Evolutionary conservation across 2,329 filamentous ascomycete genomes (phyloP).

Genomic region (Verticillium longisporum): DNA sequence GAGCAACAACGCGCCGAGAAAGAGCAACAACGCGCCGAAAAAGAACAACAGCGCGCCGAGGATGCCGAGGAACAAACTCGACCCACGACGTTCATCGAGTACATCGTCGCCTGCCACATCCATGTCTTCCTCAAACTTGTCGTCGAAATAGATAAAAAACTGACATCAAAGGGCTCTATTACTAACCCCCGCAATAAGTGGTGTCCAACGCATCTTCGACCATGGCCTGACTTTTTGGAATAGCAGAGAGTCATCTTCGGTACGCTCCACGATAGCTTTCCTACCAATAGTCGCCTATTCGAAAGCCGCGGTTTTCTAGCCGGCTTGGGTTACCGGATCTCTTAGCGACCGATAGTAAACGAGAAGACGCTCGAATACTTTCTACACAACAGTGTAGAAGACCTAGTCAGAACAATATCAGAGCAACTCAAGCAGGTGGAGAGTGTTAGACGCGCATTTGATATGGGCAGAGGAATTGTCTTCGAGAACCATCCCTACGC

Average conservation of each 20-base stretch:
- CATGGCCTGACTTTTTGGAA: constrained; percentile 21
- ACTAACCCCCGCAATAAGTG: constrained; percentile 21
- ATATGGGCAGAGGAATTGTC: constrained; percentile 20
- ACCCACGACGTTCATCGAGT: constrained; percentile 21
- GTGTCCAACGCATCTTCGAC: constrained; percentile 19
- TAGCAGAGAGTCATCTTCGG: constrained; percentile 15
- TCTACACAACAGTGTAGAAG: constrained; percentile 19
- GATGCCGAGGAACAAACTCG: constrained; percentile 14
- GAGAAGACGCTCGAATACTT: constrained; percentile 23
- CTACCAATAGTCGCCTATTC: constrained; percentile 15
- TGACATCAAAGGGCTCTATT: constrained; percentile 18
- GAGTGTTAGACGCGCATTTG: constrained; percentile 13
- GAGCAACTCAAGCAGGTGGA: constrained; percentile 17
- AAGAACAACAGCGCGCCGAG: constrained; percentile 11
- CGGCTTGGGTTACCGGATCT: constrained; percentile 14
- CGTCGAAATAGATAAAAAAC: constrained; percentile 16
- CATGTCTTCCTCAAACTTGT: constrained; percentile 16
- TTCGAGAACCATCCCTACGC: constrained; percentile 23
- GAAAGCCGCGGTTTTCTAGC: constrained; percentile 16
- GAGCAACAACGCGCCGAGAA: constrained; percentile 5
- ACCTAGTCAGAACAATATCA: constrained; percentile 21
- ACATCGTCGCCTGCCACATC: constrained; percentile 20
- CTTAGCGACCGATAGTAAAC: constrained; percentile 11
- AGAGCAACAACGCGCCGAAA: constrained; percentile 11
- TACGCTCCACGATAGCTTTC: constrained; percentile 14